A percentile compares a stretch with the other conserved stretches of the same genome.
Evolutionary conservation across 495 filamentous ascomycete genomes (phyloP).

Genomic region (Aspergillus saccharolyticus): DNA sequence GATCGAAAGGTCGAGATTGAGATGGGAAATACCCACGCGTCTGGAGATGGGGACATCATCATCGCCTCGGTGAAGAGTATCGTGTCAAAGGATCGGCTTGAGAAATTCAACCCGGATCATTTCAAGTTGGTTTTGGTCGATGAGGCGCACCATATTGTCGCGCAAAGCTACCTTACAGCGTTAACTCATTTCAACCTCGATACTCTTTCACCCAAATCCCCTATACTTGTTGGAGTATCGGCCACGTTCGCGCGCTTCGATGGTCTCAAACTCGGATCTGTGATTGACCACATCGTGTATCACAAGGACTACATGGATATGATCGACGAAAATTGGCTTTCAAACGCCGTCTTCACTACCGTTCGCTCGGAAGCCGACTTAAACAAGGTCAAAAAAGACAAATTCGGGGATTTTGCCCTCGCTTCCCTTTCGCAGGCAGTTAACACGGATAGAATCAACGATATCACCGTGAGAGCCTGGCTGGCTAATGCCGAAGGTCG

Average conservation of each 20-base stretch:
- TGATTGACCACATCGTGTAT: conserved; percentile 94
- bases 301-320: conserved; percentile 97
- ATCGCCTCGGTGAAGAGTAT: conserved; percentile 87
- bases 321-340: conserved; percentile 83
- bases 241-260: conserved; percentile 89
- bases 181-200: conserved; percentile 71
- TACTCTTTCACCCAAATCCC: conserved; percentile 46
- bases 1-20: conserved; percentile 77
- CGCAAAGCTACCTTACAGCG: conserved; percentile 65
- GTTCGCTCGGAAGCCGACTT: conserved; percentile 77
- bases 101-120: conserved; percentile 69
- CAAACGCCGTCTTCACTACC: conserved; percentile 87
- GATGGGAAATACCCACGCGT: conserved; percentile 71
- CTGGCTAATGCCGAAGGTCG: conserved; percentile 63
- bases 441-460: conserved; percentile 72
- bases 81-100: conserved; percentile 63
- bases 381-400: conserved; percentile 56
- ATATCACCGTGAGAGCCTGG: conserved; percentile 81
- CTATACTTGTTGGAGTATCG: conserved; percentile 83
- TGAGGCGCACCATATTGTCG: conserved; percentile 97
- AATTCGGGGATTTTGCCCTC: conserved; percentile 73
- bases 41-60: conserved; percentile 82
- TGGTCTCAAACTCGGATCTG: conserved; percentile 78
- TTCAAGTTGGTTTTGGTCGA: conserved; percentile 96
- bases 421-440: conserved; percentile 69